Conservation (phyloP, 208 protist genomes). For the Crithidia thermophila region DNA sequence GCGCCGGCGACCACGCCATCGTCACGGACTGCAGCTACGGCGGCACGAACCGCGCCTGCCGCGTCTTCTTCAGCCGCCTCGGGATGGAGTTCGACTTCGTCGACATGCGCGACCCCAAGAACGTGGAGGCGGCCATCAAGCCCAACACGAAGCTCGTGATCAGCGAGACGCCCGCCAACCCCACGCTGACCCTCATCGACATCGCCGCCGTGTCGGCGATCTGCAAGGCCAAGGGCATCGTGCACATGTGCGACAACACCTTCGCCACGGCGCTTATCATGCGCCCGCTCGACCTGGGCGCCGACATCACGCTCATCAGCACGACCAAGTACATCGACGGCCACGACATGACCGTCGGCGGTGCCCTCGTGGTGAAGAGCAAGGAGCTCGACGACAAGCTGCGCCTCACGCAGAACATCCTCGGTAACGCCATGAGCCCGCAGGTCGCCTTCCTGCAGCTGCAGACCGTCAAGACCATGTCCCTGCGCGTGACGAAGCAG, state of each 20-base stretch:
- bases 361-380: slow-evolving; percentile 74
- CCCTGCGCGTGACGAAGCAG: slow-evolving; percentile 93
- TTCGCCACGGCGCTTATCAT: slow-evolving; percentile 97
- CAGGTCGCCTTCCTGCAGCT: slow-evolving; percentile 95
- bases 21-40: slow-evolving; percentile 96
- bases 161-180: slow-evolving; percentile 97
- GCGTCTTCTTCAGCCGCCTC: slow-evolving; percentile 85
- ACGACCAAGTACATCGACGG: slow-evolving; percentile 98
- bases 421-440: slow-evolving; percentile 93
- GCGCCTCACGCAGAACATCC: slow-evolving; percentile 93
- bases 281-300: slow-evolving; percentile 94
- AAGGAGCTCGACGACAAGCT: slow-evolving; percentile 88
- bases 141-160: slow-evolving; percentile 95
- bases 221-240: slow-evolving; percentile 73
- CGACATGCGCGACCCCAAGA: slow-evolving; percentile 91
- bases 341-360: slow-evolving; percentile 96
- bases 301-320: slow-evolving; percentile 96
- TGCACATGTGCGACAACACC: slow-evolving; percentile 97
- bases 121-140: slow-evolving; percentile 80
- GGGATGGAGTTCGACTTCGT: slow-evolving; percentile 95
- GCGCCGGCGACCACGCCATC: slow-evolving; percentile 89
- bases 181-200: slow-evolving; percentile 94
- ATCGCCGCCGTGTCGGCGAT: slow-evolving; percentile 86
- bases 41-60: slow-evolving; percentile 93
- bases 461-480: slow-evolving; percentile 96